A percentile compares a stretch with the other conserved stretches of the same genome.
phyloP scores from a whole-genome alignment of 768 basidiomycete genomes.

The Lepiota venenata region DNA sequence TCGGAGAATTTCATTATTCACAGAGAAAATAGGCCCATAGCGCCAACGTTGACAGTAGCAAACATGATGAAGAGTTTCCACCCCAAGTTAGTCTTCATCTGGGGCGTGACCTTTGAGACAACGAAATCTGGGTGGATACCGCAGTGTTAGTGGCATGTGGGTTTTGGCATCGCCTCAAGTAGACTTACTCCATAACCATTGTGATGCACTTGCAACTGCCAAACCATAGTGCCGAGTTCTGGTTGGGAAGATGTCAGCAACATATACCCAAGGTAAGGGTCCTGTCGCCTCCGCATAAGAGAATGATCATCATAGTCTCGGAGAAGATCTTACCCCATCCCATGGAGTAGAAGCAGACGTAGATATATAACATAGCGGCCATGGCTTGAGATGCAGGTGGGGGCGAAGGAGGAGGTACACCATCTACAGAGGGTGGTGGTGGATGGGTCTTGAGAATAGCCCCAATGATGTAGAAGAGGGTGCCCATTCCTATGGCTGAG shows the following conservation, averaged over 20 bases:
- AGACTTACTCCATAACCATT: slow-evolving; percentile 77
- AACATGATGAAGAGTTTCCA: slow-evolving; percentile 81
- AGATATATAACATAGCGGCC: slow-evolving; percentile 86
- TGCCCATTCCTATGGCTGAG: slow-evolving; percentile 77
- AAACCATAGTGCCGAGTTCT: slow-evolving; percentile 81
- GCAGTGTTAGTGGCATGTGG: slow-evolving; percentile 12
- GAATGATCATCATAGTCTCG: slow-evolving; percentile 24
- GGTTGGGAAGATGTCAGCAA: slow-evolving; percentile 85
- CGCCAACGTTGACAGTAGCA: slow-evolving; percentile 68
- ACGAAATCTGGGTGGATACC: slow-evolving; percentile 56
- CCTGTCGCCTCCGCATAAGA: slow-evolving; percentile 20
- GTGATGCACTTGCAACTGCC: slow-evolving; percentile 68
- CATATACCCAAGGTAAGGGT: slow-evolving; percentile 55
- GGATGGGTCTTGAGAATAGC: slow-evolving; percentile 81
- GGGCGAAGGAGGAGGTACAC: slow-evolving; percentile 28
- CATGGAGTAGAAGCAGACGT: slow-evolving; percentile 86
- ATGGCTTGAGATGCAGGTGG: slow-evolving; percentile 69
- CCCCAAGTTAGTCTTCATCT: slow-evolving; percentile 55
- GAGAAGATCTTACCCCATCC: slow-evolving; percentile 57
- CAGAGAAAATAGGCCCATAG: slow-evolving; percentile 67
- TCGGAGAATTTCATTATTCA: slow-evolving; percentile 26
- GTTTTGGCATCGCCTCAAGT: background rate
- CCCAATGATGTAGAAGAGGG: slow-evolving; percentile 79
- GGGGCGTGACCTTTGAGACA: slow-evolving; percentile 68
- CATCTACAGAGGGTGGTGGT: slow-evolving; percentile 31